Evolutionary conservation across 2,329 filamentous ascomycete genomes (phyloP).

Genomic region (Lachnellula subtilissima): DNA sequence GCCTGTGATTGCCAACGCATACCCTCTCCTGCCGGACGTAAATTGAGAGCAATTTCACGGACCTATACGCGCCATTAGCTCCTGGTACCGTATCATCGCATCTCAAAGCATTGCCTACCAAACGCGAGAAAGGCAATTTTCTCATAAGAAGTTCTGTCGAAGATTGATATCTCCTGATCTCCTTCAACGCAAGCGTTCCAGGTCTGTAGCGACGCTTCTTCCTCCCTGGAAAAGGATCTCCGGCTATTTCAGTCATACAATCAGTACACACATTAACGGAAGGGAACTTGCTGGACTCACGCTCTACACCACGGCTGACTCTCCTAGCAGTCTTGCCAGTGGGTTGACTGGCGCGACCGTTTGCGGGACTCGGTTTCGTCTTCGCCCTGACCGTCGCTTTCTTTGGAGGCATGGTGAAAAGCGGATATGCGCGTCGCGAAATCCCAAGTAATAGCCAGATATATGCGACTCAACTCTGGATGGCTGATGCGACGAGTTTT

Average conservation of each 20-base stretch:
- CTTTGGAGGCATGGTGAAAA: conserved; percentile 7
- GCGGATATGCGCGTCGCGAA: not conserved
- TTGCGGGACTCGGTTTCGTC: not conserved
- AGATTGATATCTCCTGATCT: conserved; percentile 88
- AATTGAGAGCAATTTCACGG: conserved; percentile 66
- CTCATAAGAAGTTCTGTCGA: conserved; percentile 80
- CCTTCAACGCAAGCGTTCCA: conserved; percentile 81
- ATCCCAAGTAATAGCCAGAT: not conserved
- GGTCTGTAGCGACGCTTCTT: conserved; percentile 64
- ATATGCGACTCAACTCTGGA: not conserved
- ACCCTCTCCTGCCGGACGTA: conserved; percentile 59
- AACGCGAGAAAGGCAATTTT: conserved; percentile 74
- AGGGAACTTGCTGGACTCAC: not conserved
- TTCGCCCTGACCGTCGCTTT: not conserved
- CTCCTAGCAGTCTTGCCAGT: not conserved
- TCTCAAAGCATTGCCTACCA: conserved; percentile 44
- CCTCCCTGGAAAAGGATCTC: conserved; percentile 63
- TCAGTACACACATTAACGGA: not conserved
- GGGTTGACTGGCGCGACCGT: not conserved
- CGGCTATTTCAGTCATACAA: conserved; percentile 45
- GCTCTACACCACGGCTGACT: conserved; percentile 4
- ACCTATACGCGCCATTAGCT: conserved; percentile 38
- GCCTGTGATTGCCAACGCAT: conserved; percentile 96
- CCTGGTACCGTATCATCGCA: not conserved
- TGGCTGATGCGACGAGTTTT: not conserved